Conservation (phyloP, 441 rosid genomes). For the Jatropha podagrica region DNA sequence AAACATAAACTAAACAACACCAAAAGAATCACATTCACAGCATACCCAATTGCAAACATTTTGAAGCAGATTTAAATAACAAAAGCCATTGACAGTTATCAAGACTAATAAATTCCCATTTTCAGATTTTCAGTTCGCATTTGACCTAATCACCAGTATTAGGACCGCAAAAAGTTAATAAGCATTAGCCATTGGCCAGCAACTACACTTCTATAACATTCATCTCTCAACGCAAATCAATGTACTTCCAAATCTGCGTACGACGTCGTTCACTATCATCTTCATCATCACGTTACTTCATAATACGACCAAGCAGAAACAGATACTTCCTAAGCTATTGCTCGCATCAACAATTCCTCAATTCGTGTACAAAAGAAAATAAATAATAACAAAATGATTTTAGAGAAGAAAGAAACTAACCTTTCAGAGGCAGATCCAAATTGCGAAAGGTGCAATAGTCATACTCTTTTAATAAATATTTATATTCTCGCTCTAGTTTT, state of each 20-base stretch:
- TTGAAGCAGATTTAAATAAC: neutral
- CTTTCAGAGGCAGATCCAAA: constrained; percentile 5
- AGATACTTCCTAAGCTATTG: neutral
- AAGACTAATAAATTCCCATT: neutral
- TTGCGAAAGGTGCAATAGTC: neutral
- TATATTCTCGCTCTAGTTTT: neutral
- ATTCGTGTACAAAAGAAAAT: neutral
- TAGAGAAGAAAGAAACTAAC: neutral
- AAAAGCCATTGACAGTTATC: neutral
- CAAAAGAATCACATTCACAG: neutral
- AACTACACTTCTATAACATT: neutral
- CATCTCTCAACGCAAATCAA: neutral
- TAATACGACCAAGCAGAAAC: neutral
- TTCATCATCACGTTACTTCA: neutral
- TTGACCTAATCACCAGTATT: neutral
- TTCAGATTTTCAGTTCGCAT: neutral
- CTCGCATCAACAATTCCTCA: neutral
- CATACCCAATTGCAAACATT: neutral
- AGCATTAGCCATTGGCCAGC: neutral
- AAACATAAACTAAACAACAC: neutral
- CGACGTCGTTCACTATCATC: neutral
- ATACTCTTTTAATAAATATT: neutral
- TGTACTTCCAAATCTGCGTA: constrained; percentile 7
- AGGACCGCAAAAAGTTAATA: neutral
- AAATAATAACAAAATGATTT: neutral